These are phyloP conservation scores for Termitomyces titanicus DNA, from an alignment of 768 basidiomycete species.

Conservation along the genomic window DNA sequence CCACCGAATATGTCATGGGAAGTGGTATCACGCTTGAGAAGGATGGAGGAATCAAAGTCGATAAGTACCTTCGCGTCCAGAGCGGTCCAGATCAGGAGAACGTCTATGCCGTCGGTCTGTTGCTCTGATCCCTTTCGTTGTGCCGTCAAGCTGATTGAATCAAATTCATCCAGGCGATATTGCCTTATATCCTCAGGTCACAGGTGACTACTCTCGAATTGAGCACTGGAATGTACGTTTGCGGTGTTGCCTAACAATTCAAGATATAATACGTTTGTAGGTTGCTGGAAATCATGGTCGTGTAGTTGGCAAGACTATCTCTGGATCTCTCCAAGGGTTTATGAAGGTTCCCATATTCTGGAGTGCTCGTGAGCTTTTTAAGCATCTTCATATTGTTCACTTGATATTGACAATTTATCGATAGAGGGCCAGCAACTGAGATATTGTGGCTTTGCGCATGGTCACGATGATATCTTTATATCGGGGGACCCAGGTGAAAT, in stretches of 20 bases:
- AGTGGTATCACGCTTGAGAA: constrained; percentile 67
- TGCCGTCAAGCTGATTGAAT: background rate
- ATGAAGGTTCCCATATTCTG: constrained; percentile 84
- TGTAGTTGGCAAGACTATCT: constrained; percentile 76
- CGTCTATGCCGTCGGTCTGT: constrained; percentile 68
- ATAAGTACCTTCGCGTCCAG: constrained; percentile 64
- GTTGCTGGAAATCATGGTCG: constrained; percentile 87
- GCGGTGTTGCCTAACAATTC: background rate
- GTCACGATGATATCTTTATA: constrained; percentile 75
- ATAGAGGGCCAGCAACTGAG: constrained; percentile 83
- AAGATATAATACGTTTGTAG: constrained; percentile 24
- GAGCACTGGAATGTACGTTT: constrained; percentile 87
- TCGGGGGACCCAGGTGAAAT: constrained; percentile 71
- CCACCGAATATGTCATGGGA: constrained; percentile 74
- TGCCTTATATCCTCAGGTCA: constrained; percentile 68
- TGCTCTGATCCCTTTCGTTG: background rate
- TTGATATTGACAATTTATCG: background rate
- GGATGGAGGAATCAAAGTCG: constrained; percentile 75
- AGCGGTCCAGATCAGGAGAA: constrained; percentile 38
- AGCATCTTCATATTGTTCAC: background rate
- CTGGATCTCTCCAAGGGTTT: constrained; percentile 62
- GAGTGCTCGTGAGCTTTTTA: constrained; percentile 68
- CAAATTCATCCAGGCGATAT: constrained; percentile 58
- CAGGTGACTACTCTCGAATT: constrained; percentile 54
- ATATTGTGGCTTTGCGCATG: constrained; percentile 72